Percentiles rank a stretch among this genome's conserved stretches.
These are phyloP conservation scores for Cyclospora cayetanensis DNA, from an alignment of 169 alveolate species.

Conservation along the genomic window DNA sequence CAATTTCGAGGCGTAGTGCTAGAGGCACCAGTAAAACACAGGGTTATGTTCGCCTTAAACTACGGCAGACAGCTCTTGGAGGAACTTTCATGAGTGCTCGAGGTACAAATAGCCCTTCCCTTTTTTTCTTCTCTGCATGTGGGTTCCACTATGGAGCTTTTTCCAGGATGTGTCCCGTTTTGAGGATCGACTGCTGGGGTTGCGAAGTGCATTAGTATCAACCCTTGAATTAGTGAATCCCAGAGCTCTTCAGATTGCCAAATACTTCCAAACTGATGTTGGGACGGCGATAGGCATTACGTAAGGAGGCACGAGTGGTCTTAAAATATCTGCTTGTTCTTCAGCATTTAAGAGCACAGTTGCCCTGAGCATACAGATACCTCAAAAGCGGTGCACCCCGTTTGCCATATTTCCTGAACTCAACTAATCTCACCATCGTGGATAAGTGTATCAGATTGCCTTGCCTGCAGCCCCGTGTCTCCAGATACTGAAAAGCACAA, in stretches of 20 bases:
- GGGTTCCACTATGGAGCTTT: not conserved
- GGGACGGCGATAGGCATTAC: constrained; percentile 37
- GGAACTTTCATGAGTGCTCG: not conserved
- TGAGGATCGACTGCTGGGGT: constrained; percentile 34
- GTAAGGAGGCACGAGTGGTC: not conserved
- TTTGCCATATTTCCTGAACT: not conserved
- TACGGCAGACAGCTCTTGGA: too few species aligned
- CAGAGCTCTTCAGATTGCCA: constrained; percentile 27
- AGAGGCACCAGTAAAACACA: too few species aligned
- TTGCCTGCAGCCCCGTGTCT: constrained; percentile 46
- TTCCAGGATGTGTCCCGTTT: not conserved
- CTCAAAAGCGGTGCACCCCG: not conserved
- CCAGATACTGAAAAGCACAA: constrained; percentile 27
- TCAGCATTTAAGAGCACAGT: not conserved
- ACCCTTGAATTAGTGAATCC: constrained; percentile 17
- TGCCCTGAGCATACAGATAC: not conserved
- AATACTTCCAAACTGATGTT: not conserved
- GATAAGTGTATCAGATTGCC: not conserved
- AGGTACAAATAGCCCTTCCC: not conserved
- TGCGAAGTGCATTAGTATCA: constrained; percentile 22
- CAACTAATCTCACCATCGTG: not conserved
- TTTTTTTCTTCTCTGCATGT: not conserved
- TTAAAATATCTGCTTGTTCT: not conserved
- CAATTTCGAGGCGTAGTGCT: too few species aligned
- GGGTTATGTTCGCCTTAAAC: too few species aligned